Conservation (phyloP, 1,284 basidiomycete genomes). For the Salmacisia buchloeana region DNA sequence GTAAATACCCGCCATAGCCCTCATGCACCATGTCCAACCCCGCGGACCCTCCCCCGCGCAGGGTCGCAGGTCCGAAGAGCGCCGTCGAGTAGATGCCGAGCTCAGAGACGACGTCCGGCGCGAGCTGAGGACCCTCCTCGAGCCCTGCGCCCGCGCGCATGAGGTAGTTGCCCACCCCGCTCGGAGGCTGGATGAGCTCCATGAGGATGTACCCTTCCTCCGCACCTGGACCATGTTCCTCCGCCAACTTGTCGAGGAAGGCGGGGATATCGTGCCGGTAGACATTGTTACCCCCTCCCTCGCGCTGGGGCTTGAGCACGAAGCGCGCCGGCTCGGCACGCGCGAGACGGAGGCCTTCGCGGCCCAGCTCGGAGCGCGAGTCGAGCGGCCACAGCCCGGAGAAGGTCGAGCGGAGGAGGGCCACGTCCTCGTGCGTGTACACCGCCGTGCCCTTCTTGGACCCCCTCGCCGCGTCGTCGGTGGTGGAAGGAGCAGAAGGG, state of each 20-base stretch:
- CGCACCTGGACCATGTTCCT: constrained; percentile 8
- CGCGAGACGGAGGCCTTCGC: constrained; percentile 59
- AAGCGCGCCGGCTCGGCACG: constrained; percentile 58
- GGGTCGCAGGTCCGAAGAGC: constrained; percentile 59
- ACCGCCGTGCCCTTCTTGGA: too few relatives aligned
- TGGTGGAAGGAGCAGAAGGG: neutral
- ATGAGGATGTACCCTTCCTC: constrained; percentile 83
- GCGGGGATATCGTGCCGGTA: constrained; percentile 75
- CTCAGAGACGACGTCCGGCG: constrained; percentile 76
- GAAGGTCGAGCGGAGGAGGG: constrained; percentile 24
- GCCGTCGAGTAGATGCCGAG: constrained; percentile 86
- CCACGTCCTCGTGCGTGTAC: neutral
- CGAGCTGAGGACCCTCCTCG: constrained; percentile 44
- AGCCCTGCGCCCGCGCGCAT: constrained; percentile 59
- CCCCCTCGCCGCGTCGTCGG: neutral
- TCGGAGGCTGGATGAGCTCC: constrained; percentile 77
- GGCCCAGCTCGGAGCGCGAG: constrained; percentile 51
- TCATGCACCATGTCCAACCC: constrained; percentile 51
- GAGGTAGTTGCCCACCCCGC: constrained; percentile 65
- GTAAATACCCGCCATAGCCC: constrained; percentile 69
- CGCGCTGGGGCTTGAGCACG: constrained; percentile 90
- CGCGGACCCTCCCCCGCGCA: constrained; percentile 8
- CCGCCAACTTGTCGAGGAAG: constrained; percentile 59
- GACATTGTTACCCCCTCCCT: constrained; percentile 95
- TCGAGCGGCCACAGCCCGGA: constrained; percentile 51